Evolutionary conservation across 768 basidiomycete genomes (phyloP), one percentile per base, ranked within the genome.

Genomic region (Mycena amicta): DNA sequence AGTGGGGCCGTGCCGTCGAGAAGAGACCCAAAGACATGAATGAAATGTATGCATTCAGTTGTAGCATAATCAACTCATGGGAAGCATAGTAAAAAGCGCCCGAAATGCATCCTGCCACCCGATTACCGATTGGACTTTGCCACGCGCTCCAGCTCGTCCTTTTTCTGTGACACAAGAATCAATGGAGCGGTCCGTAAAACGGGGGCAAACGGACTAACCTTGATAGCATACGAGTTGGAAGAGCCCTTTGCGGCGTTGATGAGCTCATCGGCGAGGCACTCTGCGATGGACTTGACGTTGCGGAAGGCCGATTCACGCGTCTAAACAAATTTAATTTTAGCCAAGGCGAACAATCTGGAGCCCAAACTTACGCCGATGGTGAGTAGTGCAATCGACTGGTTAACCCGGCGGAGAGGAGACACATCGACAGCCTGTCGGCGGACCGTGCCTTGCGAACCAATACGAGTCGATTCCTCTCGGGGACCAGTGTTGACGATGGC

Each of bases 231-330:
- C 55, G 96, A 98, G 90, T 99, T 99, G 71, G 95, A 98, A 50
- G 97, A 98, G 64, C 97, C 97, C 83, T 99, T 98, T 65, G 96
- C 97, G 53, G 97, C 97, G 76, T 99, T 99, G 85, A 98, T 98
- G 71, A 98, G 90, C 77, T 99, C 97, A 74, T 98, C 97, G 60
- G 97, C 96, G 53, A 98, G 85, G 80, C 96, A 98, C 81, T 98
- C 96, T 60, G 97, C 95, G 68, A 99, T 90, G 60, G 95, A 97
- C 80, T 99, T 99, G 70, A 98, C 93, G 81, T 99, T 99, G 78
- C 97, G 93, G 94, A 99, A 99, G 53, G 97, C 95, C 46, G 96
- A 98, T 80, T 99, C 97, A 72, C 97, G 97, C 63, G 96, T 97
- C 94, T 97, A n/a, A n/a, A 45, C 8, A n/a, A n/a, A 23, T 37